Evolutionary conservation across 179 eudicot genomes (phyloP).

Genomic region (Actinidia chinensis): DNA sequence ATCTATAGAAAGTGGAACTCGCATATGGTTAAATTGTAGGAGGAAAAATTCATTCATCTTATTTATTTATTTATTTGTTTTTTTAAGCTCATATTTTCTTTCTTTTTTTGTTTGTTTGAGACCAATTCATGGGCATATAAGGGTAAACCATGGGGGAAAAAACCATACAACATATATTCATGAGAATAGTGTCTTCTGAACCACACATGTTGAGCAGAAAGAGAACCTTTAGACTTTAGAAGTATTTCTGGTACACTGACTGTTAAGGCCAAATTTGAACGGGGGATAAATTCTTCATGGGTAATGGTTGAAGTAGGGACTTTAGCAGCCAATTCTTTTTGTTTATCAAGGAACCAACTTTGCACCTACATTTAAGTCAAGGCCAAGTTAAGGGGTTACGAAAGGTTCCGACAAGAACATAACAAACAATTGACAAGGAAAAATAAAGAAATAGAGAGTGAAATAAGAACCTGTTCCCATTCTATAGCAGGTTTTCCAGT

Average conservation of each 20-base stretch:
- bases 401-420: constrained; percentile 2
- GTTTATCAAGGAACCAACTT: constrained; percentile 66
- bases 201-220: too few relatives aligned
- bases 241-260: constrained; percentile 29
- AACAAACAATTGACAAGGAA: constrained; percentile 2
- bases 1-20: too few relatives aligned
- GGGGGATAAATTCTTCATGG: constrained; percentile 20
- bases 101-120: too few relatives aligned
- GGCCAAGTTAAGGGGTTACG: background rate
- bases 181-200: too few relatives aligned
- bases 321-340: constrained; percentile 23
- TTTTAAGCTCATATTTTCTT: too few relatives aligned
- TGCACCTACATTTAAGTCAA: constrained; percentile 49
- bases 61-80: too few relatives aligned
- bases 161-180: too few relatives aligned
- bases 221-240: constrained; percentile 53
- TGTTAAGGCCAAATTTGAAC: constrained; percentile 22
- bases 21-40: too few relatives aligned
- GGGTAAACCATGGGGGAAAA: too few relatives aligned
- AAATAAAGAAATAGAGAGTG: constrained; percentile 3
- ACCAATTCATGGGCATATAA: too few relatives aligned
- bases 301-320: background rate
- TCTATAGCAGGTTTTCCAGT: constrained; percentile 43
- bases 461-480: constrained; percentile 60
- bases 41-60: too few relatives aligned